Evolutionary conservation across 257 asterid species (phyloP).

Genomic region (Plantago elongata): DNA sequence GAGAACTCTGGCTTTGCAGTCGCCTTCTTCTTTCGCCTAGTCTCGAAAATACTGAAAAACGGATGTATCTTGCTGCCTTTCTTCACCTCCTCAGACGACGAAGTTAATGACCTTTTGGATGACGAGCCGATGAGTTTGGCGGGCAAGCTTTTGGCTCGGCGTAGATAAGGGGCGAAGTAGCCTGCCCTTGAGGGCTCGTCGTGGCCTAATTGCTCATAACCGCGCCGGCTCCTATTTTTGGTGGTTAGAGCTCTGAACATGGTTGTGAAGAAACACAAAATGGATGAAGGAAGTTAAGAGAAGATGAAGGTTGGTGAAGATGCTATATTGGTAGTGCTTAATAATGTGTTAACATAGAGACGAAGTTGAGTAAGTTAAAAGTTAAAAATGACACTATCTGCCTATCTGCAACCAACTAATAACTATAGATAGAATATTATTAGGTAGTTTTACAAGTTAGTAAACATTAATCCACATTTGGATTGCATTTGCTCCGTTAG

Average conservation of each 20-base stretch:
- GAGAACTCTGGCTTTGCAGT: constrained; percentile 74
- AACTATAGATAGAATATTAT: no score
- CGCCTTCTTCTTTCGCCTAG: constrained; percentile 41
- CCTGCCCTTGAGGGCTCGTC: constrained; percentile 6
- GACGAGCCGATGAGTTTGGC: constrained; percentile 24
- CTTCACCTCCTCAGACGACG: constrained; percentile 31
- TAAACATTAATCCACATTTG: no score
- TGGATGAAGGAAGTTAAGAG: neutral
- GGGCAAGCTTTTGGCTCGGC: constrained; percentile 41
- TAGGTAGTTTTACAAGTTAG: no score
- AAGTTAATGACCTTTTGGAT: neutral
- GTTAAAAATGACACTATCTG: no score
- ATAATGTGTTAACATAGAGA: neutral
- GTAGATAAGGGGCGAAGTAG: constrained; percentile 29
- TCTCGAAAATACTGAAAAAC: constrained; percentile 45
- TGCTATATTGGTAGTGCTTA: neutral
- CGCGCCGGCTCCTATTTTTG: constrained; percentile 30
- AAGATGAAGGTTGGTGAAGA: constrained; percentile 5
- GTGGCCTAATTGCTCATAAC: constrained; percentile 39
- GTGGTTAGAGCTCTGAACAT: constrained; percentile 72
- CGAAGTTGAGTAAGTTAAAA: neutral
- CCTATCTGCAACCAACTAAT: no score
- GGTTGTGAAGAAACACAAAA: neutral
- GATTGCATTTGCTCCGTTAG: no score
- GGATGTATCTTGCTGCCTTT: constrained; percentile 52